phyloP scores from a whole-genome alignment of 768 basidiomycete genomes.

The Strobilomyces dryophilus region DNA sequence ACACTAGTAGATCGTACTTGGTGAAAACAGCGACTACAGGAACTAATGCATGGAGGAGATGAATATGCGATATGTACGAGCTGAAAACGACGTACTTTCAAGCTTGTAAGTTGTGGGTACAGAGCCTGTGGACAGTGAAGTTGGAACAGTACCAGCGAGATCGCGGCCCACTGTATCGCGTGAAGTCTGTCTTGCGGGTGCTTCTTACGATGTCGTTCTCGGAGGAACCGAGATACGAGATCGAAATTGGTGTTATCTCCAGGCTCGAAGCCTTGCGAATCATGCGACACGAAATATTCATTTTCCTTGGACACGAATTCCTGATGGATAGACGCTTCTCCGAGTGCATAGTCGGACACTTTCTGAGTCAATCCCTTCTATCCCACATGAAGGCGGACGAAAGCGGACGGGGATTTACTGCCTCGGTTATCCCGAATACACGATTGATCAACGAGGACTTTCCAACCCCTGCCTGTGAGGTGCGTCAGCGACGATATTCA shows the following conservation, averaged over 20 bases:
- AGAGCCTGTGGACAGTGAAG: background rate
- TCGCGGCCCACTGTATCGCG: background rate
- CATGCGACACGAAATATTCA: slow-evolving; percentile 2
- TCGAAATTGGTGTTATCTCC: background rate
- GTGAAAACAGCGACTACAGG: slow-evolving; percentile 7
- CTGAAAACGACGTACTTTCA: background rate
- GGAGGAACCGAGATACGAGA: background rate
- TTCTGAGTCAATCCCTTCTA: background rate
- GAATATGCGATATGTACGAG: background rate
- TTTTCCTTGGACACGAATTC: slow-evolving; percentile 9
- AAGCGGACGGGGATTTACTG: background rate
- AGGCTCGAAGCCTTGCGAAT: slow-evolving; percentile 6
- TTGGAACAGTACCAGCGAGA: background rate
- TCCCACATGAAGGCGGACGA: background rate
- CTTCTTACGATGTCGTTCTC: background rate
- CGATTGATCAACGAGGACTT: background rate
- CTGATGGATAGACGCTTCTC: slow-evolving; percentile 3
- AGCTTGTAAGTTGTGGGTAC: background rate
- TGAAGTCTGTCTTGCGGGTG: slow-evolving; percentile 1
- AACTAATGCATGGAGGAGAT: background rate
- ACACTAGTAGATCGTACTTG: background rate
- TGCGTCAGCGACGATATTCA: background rate
- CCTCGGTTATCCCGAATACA: background rate
- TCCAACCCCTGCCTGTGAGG: background rate
- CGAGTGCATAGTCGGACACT: background rate